Evolutionary conservation across 2,329 filamentous ascomycete species (phyloP).

Genomic region (Orbilia javanica): DNA sequence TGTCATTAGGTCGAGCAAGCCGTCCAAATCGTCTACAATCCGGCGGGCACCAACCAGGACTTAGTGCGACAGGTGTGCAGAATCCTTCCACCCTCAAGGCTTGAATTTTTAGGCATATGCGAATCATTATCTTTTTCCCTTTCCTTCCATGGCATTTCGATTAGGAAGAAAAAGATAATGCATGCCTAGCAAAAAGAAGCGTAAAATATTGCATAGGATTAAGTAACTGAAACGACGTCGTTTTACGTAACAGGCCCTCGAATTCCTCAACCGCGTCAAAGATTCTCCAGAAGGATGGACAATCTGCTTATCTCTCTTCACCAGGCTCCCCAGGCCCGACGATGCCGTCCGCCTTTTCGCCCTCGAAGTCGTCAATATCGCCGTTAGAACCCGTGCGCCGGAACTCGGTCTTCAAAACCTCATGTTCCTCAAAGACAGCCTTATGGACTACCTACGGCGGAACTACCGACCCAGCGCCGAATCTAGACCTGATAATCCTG

Average conservation of each 20-base stretch:
- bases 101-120: not conserved
- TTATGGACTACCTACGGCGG: slow-evolving; percentile 83
- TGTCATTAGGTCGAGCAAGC: slow-evolving; percentile 53
- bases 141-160: not conserved
- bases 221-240: slow-evolving; percentile 10
- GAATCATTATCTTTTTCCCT: slow-evolving; percentile 5
- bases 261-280: slow-evolving; percentile 82
- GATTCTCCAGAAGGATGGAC: slow-evolving; percentile 89
- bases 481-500: slow-evolving; percentile 75
- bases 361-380: slow-evolving; percentile 92
- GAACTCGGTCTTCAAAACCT: slow-evolving; percentile 71
- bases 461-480: slow-evolving; percentile 68
- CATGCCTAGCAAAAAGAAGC: not conserved
- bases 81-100: slow-evolving; percentile 1
- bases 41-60: slow-evolving; percentile 41
- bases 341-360: slow-evolving; percentile 90
- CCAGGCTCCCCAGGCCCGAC: slow-evolving; percentile 78
- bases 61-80: slow-evolving; percentile 54
- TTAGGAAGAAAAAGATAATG: not conserved
- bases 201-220: not conserved
- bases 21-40: slow-evolving; percentile 57
- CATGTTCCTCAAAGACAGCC: slow-evolving; percentile 79
- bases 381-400: slow-evolving; percentile 68
- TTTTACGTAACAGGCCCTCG: slow-evolving; percentile 69
- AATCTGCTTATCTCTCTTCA: slow-evolving; percentile 87